Evolutionary conservation across 495 filamentous ascomycete genomes (phyloP), one percentile per base, ranked within the genome.

Genomic region (Trichoderma virens): DNA sequence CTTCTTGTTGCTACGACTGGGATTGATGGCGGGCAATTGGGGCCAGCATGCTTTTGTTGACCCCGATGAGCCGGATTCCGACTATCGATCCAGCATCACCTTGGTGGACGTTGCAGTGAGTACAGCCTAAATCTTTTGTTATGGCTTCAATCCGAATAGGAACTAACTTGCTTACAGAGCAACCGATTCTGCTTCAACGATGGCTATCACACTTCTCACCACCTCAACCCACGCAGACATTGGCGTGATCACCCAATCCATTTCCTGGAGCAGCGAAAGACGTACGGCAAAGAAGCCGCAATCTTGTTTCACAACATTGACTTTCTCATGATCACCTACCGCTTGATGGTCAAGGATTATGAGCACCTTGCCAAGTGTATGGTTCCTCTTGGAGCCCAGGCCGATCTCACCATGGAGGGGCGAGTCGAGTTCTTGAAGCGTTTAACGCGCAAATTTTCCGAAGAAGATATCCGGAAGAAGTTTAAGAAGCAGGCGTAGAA

Each of bases 131-230:
- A 32, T 18, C 35, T 47, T 32, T 47, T n/a, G 18, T 62, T 20
- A 67, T n/a, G 30, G 62, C 45, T 47, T 20, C n/a, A n/a, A n/a
- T n/a, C 32, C 59, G n/a, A 25, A 27, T 34, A 28, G 35, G 63
- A 31, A 56, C 62, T 34, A 31, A 62, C 16, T 6, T 41, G 20
- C 18, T 25, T 13, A 2, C 25, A 87, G 86, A 85, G 79, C 69
- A 91, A 91, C 74, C 85, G 88, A 39, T 84, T 83, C 76, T 90
- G 85, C 71, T 91, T 84, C 79, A 91, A 91, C 70, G 88, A 91
- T 69, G 88, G 88, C 65, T 91, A 90, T 73, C 88, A 91, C 70
- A 90, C 88, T 51, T 88, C 88, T 2, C 88, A 91, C 74, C 88
- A 90, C 68, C 79, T 91, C 18, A 88, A 91, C 74, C 87, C 88